A percentile compares a stretch with the other conserved stretches of the same genome.
Evolutionary conservation across 139 green algal genomes (phyloP).

Genomic region (Mesotaenium endlicherianum): DNA sequence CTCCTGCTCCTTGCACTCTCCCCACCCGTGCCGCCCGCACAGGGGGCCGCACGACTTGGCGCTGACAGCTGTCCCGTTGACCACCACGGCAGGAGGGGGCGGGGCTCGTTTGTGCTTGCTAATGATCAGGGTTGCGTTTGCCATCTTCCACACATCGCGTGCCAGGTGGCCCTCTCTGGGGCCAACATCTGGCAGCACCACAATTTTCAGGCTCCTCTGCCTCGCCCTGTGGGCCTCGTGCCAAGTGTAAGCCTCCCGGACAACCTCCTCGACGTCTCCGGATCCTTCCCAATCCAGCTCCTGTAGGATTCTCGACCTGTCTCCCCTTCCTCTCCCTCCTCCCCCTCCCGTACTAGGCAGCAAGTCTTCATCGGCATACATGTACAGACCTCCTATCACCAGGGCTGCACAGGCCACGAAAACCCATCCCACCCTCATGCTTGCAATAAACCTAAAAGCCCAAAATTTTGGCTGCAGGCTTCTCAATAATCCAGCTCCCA

Average conservation of each 20-base stretch:
- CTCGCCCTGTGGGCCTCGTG: too few species aligned
- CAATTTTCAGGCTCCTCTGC: neutral
- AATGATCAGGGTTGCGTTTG: neutral
- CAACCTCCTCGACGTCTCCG: neutral
- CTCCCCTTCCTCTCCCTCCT: too few species aligned
- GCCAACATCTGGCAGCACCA: neutral
- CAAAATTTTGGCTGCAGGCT: too few species aligned
- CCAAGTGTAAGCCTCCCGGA: neutral
- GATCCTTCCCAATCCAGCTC: neutral
- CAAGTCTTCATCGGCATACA: neutral
- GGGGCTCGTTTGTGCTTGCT: neutral
- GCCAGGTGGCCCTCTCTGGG: neutral
- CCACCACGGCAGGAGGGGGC: too few species aligned
- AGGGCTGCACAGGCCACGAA: neutral
- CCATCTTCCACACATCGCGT: neutral
- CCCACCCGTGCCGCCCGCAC: slow-evolving; percentile 21
- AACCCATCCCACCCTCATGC: neutral
- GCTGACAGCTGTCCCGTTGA: neutral
- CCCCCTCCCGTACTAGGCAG: neutral
- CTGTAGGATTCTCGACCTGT: too few species aligned
- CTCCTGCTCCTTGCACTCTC: neutral
- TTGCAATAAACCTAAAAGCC: too few species aligned
- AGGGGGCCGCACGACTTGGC: neutral
- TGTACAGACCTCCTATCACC: neutral
- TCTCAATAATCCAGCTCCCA: too few species aligned